Percentiles rank a stretch among this genome's conserved stretches.
Evolutionary conservation across 306 rosid genomes (phyloP).

Genomic region (Cicer pinnatifidum): DNA sequence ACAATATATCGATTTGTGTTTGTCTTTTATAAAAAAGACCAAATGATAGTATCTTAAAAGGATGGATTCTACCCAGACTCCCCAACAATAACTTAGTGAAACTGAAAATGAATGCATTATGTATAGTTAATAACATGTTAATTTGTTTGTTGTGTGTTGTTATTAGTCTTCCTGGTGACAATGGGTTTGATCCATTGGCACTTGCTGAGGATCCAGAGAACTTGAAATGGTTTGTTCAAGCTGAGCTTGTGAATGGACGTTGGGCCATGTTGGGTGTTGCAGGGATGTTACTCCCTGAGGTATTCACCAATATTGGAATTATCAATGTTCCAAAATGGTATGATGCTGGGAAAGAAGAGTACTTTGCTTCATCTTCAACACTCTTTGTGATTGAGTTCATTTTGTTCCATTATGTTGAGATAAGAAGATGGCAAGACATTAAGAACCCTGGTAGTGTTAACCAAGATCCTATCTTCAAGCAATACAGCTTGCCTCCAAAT

Average conservation of each 20-base stretch:
- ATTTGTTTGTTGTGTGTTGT: slow-evolving; percentile 13
- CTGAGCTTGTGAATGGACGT: slow-evolving; percentile 86
- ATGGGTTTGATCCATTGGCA: slow-evolving; percentile 92
- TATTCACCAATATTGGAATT: slow-evolving; percentile 78
- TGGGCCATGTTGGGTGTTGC: slow-evolving; percentile 99
- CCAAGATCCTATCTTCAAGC: slow-evolving; percentile 99
- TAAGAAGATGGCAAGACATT: slow-evolving; percentile 98
- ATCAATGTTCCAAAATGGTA: slow-evolving; percentile 84
- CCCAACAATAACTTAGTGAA: not conserved
- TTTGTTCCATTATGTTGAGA: slow-evolving; percentile 92
- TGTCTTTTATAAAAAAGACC: no score
- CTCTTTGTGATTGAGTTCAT: slow-evolving; percentile 98
- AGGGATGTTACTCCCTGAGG: slow-evolving; percentile 95
- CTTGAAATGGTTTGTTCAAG: slow-evolving; percentile 84
- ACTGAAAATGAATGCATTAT: not conserved
- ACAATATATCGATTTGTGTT: no score
- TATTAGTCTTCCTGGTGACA: slow-evolving; percentile 91
- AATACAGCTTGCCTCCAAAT: slow-evolving; percentile 80
- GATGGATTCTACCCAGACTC: no score
- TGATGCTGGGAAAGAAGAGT: slow-evolving; percentile 88
- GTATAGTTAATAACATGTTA: not conserved
- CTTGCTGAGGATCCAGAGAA: slow-evolving; percentile 99
- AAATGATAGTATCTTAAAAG: no score
- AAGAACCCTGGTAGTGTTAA: slow-evolving; percentile 97
- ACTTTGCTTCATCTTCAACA: slow-evolving; percentile 94